These are phyloP conservation scores for Ceratocystis colombiana DNA, from an alignment of 2,329 filamentous ascomycete species.

Conservation along the genomic window DNA sequence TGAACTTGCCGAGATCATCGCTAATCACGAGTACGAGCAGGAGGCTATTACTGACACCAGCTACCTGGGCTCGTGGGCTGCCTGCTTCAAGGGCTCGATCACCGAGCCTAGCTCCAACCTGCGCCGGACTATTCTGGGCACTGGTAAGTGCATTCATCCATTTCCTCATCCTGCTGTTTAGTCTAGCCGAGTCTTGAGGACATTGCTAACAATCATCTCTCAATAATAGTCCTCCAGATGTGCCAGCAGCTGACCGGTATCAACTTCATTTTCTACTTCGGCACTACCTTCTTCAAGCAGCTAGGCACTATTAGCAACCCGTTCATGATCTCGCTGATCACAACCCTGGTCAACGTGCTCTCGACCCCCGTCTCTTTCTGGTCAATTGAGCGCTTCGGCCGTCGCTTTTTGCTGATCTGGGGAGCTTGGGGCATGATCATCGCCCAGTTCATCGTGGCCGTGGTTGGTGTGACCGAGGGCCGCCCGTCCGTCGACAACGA, in stretches of 20 bases:
- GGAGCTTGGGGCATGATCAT: slow-evolving; percentile 74
- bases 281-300: slow-evolving; percentile 72
- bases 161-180: not conserved
- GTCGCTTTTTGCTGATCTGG: slow-evolving; percentile 66
- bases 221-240: slow-evolving; percentile 39
- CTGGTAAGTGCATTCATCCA: slow-evolving; percentile 33
- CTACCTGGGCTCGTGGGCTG: slow-evolving; percentile 59
- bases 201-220: slow-evolving; percentile 28
- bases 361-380: slow-evolving; percentile 84
- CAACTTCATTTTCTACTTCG: slow-evolving; percentile 89
- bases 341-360: slow-evolving; percentile 76
- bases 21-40: slow-evolving; percentile 80
- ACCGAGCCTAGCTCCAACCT: slow-evolving; percentile 54
- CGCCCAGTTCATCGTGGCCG: slow-evolving; percentile 79
- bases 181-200: not conserved
- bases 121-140: slow-evolving; percentile 60
- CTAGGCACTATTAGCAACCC: slow-evolving; percentile 65
- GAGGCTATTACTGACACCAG: slow-evolving; percentile 53
- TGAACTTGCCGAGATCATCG: slow-evolving; percentile 75
- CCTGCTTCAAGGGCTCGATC: slow-evolving; percentile 57
- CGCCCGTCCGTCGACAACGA: slow-evolving; percentile 46
- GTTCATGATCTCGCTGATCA: slow-evolving; percentile 77
- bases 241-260: slow-evolving; percentile 65
- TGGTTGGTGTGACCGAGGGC: slow-evolving; percentile 56
- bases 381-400: slow-evolving; percentile 71